Percentiles rank a stretch among this genome's conserved stretches.
Evolutionary conservation across 106 monocot species (phyloP).

Genomic region (Dioscorea alata): DNA sequence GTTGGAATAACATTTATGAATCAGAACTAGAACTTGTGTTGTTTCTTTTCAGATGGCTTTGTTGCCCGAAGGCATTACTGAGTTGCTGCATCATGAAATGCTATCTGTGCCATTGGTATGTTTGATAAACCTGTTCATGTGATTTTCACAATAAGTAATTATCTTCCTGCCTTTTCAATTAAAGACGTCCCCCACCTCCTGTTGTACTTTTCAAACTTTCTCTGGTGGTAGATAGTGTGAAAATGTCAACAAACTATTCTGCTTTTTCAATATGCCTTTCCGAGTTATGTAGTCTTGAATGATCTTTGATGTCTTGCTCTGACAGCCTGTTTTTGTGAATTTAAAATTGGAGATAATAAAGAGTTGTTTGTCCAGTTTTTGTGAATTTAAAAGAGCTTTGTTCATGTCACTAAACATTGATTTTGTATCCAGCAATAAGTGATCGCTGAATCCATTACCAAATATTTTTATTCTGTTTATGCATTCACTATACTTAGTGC

Average conservation of each 20-base stretch:
- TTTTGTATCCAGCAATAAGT: background rate
- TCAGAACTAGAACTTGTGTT: conserved; percentile 4
- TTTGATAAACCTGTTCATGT: background rate
- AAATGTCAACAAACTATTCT: background rate
- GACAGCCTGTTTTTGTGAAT: no score
- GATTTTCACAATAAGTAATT: background rate
- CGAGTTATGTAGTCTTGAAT: background rate
- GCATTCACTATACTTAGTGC: background rate
- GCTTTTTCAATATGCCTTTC: background rate
- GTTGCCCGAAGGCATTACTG: conserved; percentile 96
- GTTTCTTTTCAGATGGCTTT: conserved; percentile 85
- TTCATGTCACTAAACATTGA: no score
- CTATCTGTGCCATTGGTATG: conserved; percentile 84
- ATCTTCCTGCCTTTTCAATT: background rate
- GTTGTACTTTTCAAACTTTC: background rate
- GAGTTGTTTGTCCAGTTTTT: no score
- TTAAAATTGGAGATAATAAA: no score
- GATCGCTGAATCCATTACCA: background rate
- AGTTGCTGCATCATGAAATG: conserved; percentile 72
- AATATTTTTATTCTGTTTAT: background rate
- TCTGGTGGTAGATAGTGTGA: background rate
- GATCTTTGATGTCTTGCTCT: no score
- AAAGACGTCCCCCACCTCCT: background rate
- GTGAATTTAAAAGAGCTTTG: no score
- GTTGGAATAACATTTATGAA: background rate